Conservation (phyloP, 2,329 filamentous ascomycete species). For the Verticillium klebahnii region DNA sequence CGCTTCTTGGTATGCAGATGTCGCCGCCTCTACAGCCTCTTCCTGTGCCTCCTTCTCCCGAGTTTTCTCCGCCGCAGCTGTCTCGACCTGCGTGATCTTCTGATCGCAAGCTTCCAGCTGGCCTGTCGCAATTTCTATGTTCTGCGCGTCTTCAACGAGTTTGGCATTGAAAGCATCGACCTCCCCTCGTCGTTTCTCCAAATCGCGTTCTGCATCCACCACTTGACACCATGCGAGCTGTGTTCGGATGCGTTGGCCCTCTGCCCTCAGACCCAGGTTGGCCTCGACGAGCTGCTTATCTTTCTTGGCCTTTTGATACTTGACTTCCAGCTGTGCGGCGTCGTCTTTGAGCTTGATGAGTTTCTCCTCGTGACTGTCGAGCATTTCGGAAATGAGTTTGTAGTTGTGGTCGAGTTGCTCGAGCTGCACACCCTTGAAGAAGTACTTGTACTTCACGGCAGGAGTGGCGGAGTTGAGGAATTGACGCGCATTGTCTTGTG, state of each 20-base stretch:
- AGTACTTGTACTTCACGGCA: constrained; percentile 90
- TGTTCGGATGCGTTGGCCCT: constrained; percentile 52
- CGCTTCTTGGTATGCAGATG: constrained; percentile 43
- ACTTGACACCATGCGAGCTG: constrained; percentile 89
- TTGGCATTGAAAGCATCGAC: constrained; percentile 20
- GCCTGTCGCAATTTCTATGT: constrained; percentile 18
- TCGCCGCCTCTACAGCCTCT: constrained; percentile 32
- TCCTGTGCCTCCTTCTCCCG: constrained; percentile 24
- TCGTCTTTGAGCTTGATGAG: constrained; percentile 58
- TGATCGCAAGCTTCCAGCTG: neutral
- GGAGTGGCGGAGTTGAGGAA: constrained; percentile 85
- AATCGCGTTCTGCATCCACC: constrained; percentile 61
- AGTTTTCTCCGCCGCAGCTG: constrained; percentile 31
- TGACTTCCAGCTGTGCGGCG: constrained; percentile 55
- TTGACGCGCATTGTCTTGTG: constrained; percentile 89
- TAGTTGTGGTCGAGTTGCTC: constrained; percentile 93
- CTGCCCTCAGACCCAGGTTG: constrained; percentile 44
- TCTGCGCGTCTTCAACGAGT: constrained; percentile 24
- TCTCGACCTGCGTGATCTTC: neutral
- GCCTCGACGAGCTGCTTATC: constrained; percentile 25
- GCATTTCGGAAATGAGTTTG: constrained; percentile 70
- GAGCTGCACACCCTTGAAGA: constrained; percentile 88
- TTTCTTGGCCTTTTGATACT: constrained; percentile 26
- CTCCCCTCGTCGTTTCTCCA: constrained; percentile 28
- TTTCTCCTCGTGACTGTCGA: constrained; percentile 67